Base-by-base conservation (phyloP, 208 protist genomes). In the Angomonas ambiguus region DNA sequence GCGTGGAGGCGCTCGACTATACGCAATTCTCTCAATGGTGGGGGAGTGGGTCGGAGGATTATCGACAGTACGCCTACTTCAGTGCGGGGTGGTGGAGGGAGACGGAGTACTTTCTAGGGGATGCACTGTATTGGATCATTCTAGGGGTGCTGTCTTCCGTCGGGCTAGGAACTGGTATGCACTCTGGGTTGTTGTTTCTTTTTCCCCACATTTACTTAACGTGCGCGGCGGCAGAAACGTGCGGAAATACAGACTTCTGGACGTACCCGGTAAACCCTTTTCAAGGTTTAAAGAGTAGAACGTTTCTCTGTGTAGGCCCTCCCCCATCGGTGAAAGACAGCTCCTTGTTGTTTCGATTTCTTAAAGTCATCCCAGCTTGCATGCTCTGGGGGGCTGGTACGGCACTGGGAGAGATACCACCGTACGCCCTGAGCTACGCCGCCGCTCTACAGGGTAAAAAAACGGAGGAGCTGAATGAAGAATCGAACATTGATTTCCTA, bases 381-480 rank as follows among this genome's bases (percentile, higher is more conserved):
- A 64, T 98, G 58, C 24, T 97, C 57, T 98, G 96, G 95, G 96
- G 96, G 27, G 77, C 83, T 10, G 97, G 97, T 31, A 98, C 97
- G 0, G 97, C 97, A 11, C 91, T 98, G 20, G 97, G 97, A 32
- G 97, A 99, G 82, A 82, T 99, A 38, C 97, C 97, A 38, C 97
- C 97, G 1, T 99, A 98, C 78, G 88, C 92, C 53, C 77, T 98
- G 11, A 96, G 95, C 63, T 93, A 96, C 69, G 88, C 91, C 1
- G 89, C 94, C 0, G 82, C 88, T 13, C 71, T 79, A 45, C 79
- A 93, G 60, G 51, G 42, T 4, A 8, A 35, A 2, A 2, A n/a
- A 34, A 34, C 20, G 8, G 59, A 72, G 6, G 41, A 83, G 65
- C 64, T 93, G 31, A 76, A 79, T 42, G 69, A 72, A 24, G 25